Conservation (phyloP, 441 rosid genomes). For the Adansonia gregorii region DNA sequence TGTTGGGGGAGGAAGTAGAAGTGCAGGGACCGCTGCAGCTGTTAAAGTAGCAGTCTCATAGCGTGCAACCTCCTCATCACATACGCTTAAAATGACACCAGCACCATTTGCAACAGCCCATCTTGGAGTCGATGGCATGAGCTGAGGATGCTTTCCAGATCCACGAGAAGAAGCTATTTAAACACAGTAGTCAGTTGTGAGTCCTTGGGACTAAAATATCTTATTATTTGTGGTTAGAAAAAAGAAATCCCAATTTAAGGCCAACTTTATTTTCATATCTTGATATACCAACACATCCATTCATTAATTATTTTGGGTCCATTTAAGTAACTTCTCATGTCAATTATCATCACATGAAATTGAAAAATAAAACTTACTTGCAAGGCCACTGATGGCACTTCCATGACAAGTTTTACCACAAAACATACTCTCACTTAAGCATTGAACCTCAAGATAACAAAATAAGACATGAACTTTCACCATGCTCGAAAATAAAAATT, state of each 20-base stretch:
- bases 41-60: slow-evolving; percentile 96
- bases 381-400: neutral
- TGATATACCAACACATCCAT: neutral
- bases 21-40: slow-evolving; percentile 98
- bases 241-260: neutral
- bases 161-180: slow-evolving; percentile 79
- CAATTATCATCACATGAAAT: neutral
- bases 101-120: slow-evolving; percentile 99
- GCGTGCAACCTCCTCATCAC: slow-evolving; percentile 98
- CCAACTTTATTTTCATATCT: neutral
- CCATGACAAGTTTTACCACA: neutral
- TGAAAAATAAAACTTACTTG: neutral
- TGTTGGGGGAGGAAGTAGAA: slow-evolving; percentile 97
- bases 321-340: neutral
- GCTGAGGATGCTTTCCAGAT: slow-evolving; percentile 99
- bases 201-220: slow-evolving; percentile 19
- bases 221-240: slow-evolving; percentile 25
- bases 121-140: slow-evolving; percentile 95
- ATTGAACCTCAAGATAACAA: neutral
- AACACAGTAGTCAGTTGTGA: slow-evolving; percentile 27
- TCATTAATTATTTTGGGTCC: neutral
- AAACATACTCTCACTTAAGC: neutral
- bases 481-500: neutral
- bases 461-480: neutral
- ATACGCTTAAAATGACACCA: slow-evolving; percentile 96